A percentile compares a stretch with the other conserved stretches of the same genome.
phyloP scores from a whole-genome alignment of 139 green algal genomes.

The Chlamydomonas asymmetrica region DNA sequence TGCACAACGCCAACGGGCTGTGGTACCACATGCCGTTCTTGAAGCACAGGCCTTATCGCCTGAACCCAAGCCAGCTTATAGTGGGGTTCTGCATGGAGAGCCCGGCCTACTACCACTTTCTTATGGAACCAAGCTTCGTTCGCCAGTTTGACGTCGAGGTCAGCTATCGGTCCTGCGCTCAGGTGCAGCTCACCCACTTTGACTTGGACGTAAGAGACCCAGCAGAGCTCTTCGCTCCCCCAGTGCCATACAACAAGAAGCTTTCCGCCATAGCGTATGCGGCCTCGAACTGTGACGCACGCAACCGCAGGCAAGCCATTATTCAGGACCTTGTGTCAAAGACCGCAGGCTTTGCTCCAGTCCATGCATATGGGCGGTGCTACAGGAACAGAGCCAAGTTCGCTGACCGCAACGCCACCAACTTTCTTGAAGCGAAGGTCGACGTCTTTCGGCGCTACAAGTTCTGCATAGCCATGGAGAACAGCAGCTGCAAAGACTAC shows the following conservation, averaged over 20 bases:
- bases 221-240: too few relatives aligned
- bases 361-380: constrained; percentile 7
- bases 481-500: constrained; percentile 28
- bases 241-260: too few relatives aligned
- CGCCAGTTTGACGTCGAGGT: constrained; percentile 24
- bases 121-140: constrained; percentile 8
- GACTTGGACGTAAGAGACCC: too few relatives aligned
- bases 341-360: neutral
- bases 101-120: constrained; percentile 3
- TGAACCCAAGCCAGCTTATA: constrained; percentile 13
- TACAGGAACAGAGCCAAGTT: neutral
- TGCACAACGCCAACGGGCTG: too few relatives aligned
- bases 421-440: neutral
- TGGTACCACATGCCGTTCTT: too few relatives aligned
- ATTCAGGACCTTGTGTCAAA: too few relatives aligned
- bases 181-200: too few relatives aligned
- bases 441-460: constrained; percentile 8
- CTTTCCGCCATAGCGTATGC: neutral
- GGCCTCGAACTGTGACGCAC: neutral
- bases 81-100: constrained; percentile 18
- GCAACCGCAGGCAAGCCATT: too few relatives aligned
- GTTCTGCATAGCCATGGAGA: constrained; percentile 31
- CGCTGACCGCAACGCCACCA: neutral
- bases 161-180: constrained; percentile 13
- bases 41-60: too few relatives aligned